Base-by-base conservation (phyloP, 202 grass and related monocot genomes). In the Panicum hallii region DNA sequence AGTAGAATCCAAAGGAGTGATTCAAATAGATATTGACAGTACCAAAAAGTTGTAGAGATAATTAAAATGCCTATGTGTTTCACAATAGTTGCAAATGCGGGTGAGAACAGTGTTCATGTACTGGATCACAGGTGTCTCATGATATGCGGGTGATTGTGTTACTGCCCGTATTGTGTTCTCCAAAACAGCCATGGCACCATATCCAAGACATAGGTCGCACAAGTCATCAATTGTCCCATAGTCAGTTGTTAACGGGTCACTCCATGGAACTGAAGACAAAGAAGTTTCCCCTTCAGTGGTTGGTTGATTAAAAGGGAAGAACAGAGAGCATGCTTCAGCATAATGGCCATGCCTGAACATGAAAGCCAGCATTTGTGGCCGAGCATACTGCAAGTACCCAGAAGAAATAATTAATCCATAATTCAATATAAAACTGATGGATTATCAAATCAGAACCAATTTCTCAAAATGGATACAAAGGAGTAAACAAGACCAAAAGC, bases 11-110 rank as follows among this genome's bases (percentile, higher is more conserved):
- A 78, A 79, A 74, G 28, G 50, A 82, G 52, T 73, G 53, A 74
- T 74, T 30, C 52, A 82, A 83, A 66, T 44, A 7, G 22, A 47
- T 48, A 82, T 75, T 71, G 20, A 70, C 23, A 86, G 38, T 91
- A 98, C 95, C 95, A 98, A 87, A 90, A 98, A 98, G 60, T 92
- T 89, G 84, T 95, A 95, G 70, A 98, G 89, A 85, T 95, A 98
- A 88, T 98, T 98, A 90, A 95, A 98, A 93, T 98, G 89, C 28
- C 91, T 87, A 86, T 98, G 95, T 75, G 83, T 93, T 92, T 98
- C 95, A 69, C 95, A 98, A 76, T 95, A 98, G 83, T 89, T 92
- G 86, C 95, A 98, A 78, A 95, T 93, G 78, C 95, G 89, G 53
- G 82, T 85, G 61, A 98, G 93, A 79, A 94, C 78, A 88, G 85